These are phyloP conservation scores for Paraphoma sp. DNA, from an alignment of 2,329 filamentous ascomycete species.

Conservation along the genomic window DNA sequence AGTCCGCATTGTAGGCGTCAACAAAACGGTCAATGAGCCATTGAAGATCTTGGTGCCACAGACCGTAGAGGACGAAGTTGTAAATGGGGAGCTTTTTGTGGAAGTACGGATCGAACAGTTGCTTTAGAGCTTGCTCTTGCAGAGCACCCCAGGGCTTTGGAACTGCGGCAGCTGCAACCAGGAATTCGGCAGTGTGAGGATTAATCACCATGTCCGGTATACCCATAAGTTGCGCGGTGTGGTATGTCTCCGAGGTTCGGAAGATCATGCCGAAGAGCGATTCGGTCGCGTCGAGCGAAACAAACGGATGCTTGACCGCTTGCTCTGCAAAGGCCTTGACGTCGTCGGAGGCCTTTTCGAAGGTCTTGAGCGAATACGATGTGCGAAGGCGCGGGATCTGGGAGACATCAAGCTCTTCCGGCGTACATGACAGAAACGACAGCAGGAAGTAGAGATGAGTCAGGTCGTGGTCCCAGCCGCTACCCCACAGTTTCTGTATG, in stretches of 20 bases:
- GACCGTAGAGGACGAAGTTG: constrained; percentile 86
- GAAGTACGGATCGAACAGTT: constrained; percentile 83
- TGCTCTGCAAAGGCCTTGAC: constrained; percentile 66
- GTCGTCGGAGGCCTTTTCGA: constrained; percentile 65
- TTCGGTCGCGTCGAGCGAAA: constrained; percentile 83
- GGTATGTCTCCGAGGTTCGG: constrained; percentile 63
- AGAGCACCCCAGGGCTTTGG: constrained; percentile 78
- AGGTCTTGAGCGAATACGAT: constrained; percentile 74
- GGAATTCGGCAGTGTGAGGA: constrained; percentile 78
- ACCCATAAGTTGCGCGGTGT: constrained; percentile 61
- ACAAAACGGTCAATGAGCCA: constrained; percentile 86
- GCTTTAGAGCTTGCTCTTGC: constrained; percentile 76
- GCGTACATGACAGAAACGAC: constrained; percentile 78
- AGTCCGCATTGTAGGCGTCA: constrained; percentile 74
- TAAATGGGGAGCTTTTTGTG: constrained; percentile 78
- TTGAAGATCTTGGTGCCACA: constrained; percentile 88
- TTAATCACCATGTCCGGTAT: constrained; percentile 69
- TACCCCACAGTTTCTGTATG: constrained; percentile 89
- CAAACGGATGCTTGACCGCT: constrained; percentile 83
- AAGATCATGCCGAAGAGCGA: constrained; percentile 70
- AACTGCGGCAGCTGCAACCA: constrained; percentile 78
- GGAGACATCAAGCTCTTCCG: constrained; percentile 80
- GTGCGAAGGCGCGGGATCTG: constrained; percentile 82
- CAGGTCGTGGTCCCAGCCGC: constrained; percentile 82
- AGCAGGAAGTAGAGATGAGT: constrained; percentile 94